Percentiles rank a stretch among this genome's conserved stretches.
Evolutionary conservation across 352 stramenopile species (phyloP).

Genomic region (Phytophthora fragariae): DNA sequence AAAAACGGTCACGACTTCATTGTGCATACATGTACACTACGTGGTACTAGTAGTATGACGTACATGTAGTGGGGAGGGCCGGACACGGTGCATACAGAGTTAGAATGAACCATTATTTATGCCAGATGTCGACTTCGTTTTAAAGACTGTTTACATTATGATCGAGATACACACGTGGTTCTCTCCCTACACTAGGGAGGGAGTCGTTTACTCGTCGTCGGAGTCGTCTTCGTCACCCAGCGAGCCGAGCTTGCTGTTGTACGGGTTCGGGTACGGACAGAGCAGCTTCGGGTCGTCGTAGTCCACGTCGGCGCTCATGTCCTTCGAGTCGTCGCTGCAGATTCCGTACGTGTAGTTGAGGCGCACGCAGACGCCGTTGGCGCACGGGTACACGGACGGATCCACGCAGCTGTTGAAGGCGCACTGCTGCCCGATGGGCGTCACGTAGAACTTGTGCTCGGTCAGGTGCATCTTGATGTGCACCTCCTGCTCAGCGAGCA

Average conservation of each 20-base stretch:
- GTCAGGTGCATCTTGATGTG: slow-evolving; percentile 48
- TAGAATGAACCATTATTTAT: too few species aligned
- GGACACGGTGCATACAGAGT: too few species aligned
- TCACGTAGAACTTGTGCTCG: slow-evolving; percentile 64
- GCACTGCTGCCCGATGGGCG: slow-evolving; percentile 61
- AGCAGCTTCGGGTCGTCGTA: slow-evolving; percentile 43
- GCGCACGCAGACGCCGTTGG: slow-evolving; percentile 55
- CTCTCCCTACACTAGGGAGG: too few species aligned
- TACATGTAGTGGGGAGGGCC: too few species aligned
- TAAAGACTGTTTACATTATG: too few species aligned
- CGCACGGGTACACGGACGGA: slow-evolving; percentile 64
- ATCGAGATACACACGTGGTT: too few species aligned
- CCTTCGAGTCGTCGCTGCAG: slow-evolving; percentile 40
- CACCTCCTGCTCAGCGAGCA: slow-evolving; percentile 41
- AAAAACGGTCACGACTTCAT: too few species aligned
- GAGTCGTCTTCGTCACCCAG: slow-evolving; percentile 23
- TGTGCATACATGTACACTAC: too few species aligned
- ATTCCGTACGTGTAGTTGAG: slow-evolving; percentile 65
- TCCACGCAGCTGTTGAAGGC: slow-evolving; percentile 67
- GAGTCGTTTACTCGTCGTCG: not conserved
- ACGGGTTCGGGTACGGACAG: slow-evolving; percentile 53
- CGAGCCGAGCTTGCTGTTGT: slow-evolving; percentile 44
- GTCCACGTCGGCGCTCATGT: slow-evolving; percentile 28
- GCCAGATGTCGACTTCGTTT: too few species aligned
- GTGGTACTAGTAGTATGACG: too few species aligned